These are phyloP conservation scores for Boletus patriciae DNA, from an alignment of 768 basidiomycete genomes.

Conservation along the genomic window DNA sequence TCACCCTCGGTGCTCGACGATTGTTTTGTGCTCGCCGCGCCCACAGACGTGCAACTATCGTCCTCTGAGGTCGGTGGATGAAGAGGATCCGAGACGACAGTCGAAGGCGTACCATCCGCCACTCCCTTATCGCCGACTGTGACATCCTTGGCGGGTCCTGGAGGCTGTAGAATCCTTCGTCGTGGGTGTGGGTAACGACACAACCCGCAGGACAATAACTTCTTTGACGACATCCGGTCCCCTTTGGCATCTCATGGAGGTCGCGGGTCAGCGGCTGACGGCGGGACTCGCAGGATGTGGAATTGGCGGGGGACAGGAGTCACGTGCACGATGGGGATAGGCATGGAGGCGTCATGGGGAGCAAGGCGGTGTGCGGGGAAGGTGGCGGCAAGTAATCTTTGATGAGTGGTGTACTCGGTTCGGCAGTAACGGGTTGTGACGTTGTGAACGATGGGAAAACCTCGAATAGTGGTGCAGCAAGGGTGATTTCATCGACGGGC, in stretches of 20 bases:
- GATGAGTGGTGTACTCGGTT: constrained; percentile 2
- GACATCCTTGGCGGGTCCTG: not conserved
- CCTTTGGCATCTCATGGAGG: constrained; percentile 11
- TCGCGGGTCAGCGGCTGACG: constrained; percentile 23
- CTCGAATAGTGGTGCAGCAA: constrained; percentile 14
- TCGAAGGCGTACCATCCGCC: not conserved
- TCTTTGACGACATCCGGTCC: not conserved
- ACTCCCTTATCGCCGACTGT: not conserved
- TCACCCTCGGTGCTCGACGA: constrained; percentile 32
- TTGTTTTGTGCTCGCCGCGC: constrained; percentile 26
- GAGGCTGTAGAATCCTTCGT: not conserved
- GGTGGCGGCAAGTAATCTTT: constrained; percentile 12
- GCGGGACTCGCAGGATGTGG: constrained; percentile 33
- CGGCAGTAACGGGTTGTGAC: constrained; percentile 5
- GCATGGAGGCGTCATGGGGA: constrained; percentile 26
- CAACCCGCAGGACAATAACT: not conserved
- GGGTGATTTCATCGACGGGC: constrained; percentile 24
- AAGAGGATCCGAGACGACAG: not conserved
- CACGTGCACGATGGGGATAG: constrained; percentile 26
- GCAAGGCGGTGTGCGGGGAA: constrained; percentile 23
- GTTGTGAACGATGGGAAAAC: not conserved
- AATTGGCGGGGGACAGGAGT: constrained; percentile 31
- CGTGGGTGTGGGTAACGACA: not conserved
- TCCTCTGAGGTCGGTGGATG: not conserved
- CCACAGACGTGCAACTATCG: not conserved